These are phyloP conservation scores for Solanum chiquidenum DNA, from an alignment of 257 asterid genomes.

Conservation along the genomic window DNA sequence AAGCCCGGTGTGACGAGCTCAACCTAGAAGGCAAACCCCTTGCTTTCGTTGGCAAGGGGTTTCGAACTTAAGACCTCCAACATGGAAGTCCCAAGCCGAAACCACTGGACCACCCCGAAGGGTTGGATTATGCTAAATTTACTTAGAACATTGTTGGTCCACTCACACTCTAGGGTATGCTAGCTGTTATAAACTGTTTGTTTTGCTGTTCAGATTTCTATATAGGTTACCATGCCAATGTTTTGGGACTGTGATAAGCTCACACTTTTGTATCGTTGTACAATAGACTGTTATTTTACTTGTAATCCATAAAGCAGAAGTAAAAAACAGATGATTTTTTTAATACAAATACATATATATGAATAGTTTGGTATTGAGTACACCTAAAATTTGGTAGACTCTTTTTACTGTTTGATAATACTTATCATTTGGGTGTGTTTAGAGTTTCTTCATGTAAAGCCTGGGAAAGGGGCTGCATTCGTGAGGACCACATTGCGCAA, in stretches of 20 bases:
- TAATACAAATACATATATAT: not conserved
- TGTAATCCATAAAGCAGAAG: not conserved
- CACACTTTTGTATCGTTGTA: not conserved
- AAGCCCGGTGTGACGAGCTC: no score
- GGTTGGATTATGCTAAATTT: not conserved
- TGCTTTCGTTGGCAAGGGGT: no score
- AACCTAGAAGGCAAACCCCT: no score
- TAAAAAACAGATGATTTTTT: not conserved
- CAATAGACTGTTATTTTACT: not conserved
- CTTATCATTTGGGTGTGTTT: slow-evolving; percentile 8
- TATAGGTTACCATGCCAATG: not conserved
- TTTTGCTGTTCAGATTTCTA: not conserved
- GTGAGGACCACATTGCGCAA: slow-evolving; percentile 85
- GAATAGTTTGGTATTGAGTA: not conserved
- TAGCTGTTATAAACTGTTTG: not conserved
- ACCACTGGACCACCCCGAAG: no score
- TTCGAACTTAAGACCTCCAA: no score
- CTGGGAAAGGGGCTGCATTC: slow-evolving; percentile 96
- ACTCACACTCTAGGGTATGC: not conserved
- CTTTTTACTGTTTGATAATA: not conserved
- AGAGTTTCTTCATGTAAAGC: slow-evolving; percentile 97
- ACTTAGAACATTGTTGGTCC: not conserved
- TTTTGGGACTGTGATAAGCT: not conserved
- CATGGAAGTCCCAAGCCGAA: no score
- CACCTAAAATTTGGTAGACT: not conserved